These are phyloP conservation scores for Fragaria iinumae DNA, from an alignment of 306 rosid genomes.

Conservation along the genomic window DNA sequence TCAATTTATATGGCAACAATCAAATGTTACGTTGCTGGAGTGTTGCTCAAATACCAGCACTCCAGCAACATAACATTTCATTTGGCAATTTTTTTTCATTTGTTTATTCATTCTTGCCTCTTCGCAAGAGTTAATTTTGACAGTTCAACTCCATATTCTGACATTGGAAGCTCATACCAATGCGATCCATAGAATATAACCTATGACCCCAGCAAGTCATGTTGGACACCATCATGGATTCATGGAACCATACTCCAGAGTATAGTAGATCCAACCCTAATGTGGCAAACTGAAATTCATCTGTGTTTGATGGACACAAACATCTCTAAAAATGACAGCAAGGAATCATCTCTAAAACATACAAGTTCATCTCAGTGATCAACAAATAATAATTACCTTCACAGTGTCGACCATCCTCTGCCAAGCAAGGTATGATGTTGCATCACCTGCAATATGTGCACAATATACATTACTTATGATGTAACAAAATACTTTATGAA, in stretches of 20 bases:
- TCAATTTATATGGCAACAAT: neutral
- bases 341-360: constrained; percentile 3
- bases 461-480: constrained; percentile 13
- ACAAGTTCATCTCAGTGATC: neutral
- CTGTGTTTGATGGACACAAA: neutral
- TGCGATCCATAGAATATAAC: neutral
- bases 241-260: neutral
- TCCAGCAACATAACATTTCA: constrained; percentile 1
- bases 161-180: neutral
- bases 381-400: constrained; percentile 51
- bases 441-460: constrained; percentile 47
- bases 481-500: neutral
- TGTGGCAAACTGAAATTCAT: neutral
- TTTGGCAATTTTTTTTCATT: neutral
- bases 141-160: neutral
- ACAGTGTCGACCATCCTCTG: constrained; percentile 63
- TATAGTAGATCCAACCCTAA: neutral
- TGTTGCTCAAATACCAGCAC: neutral
- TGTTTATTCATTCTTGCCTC: neutral
- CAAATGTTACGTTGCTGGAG: neutral
- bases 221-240: neutral
- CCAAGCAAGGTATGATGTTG: constrained; percentile 53
- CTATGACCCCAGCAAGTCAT: constrained; percentile 10
- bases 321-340: neutral
- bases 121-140: neutral